These are phyloP conservation scores for Parafenestella ontariensis DNA, from an alignment of 2,329 filamentous ascomycete species.

Conservation along the genomic window DNA sequence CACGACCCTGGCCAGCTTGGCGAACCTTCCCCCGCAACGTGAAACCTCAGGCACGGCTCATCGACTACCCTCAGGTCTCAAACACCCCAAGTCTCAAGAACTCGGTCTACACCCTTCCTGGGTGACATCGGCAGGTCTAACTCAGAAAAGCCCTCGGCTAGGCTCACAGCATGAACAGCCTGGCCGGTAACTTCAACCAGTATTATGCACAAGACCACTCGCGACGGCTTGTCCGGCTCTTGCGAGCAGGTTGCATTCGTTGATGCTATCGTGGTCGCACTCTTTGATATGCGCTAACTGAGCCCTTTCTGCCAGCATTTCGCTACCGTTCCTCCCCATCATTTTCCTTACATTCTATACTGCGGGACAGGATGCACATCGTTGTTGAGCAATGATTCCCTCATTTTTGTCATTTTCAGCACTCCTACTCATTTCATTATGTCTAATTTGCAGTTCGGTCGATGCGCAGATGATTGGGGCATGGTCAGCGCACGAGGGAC, in stretches of 20 bases:
- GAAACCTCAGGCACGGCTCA: slow-evolving; percentile 12
- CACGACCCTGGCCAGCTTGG: no score
- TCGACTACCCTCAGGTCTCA: slow-evolving; percentile 15
- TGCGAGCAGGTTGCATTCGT: slow-evolving; percentile 1
- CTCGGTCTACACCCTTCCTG: neutral
- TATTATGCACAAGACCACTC: slow-evolving; percentile 10
- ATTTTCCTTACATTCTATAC: slow-evolving; percentile 14
- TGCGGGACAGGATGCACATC: slow-evolving; percentile 33
- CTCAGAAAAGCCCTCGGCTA: neutral
- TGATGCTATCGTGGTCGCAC: neutral
- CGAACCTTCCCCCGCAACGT: neutral
- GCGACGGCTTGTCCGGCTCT: slow-evolving; percentile 1
- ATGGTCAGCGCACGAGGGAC: slow-evolving; percentile 15
- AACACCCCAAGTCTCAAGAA: slow-evolving; percentile 25
- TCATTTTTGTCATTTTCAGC: slow-evolving; percentile 18
- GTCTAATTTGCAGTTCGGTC: slow-evolving; percentile 24
- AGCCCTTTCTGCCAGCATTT: slow-evolving; percentile 1
- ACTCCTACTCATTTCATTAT: slow-evolving; percentile 22
- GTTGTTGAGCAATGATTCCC: slow-evolving; percentile 40
- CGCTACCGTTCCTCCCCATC: slow-evolving; percentile 1
- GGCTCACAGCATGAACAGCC: slow-evolving; percentile 9
- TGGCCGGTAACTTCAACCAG: slow-evolving; percentile 2
- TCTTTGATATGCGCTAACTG: neutral
- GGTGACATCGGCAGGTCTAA: neutral
- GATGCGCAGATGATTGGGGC: slow-evolving; percentile 39